Evolutionary conservation across 2,329 filamentous ascomycete genomes (phyloP).

Genomic region (Biscogniauxia sp.): DNA sequence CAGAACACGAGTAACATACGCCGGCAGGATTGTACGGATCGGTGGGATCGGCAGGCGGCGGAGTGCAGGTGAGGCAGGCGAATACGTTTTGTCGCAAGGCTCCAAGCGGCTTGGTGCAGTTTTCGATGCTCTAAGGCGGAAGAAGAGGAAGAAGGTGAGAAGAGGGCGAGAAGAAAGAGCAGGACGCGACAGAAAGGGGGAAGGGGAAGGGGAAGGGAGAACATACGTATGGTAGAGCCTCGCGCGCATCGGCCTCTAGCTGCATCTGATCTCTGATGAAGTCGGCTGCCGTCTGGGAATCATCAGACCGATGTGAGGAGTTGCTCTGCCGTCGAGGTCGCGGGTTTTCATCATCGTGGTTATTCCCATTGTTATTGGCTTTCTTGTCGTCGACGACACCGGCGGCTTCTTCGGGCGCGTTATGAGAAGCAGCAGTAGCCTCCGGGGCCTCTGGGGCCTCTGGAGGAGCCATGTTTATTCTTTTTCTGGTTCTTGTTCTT

Average conservation of each 20-base stretch:
- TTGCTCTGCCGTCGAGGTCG: constrained; percentile 50
- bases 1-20: constrained; percentile 94
- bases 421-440: constrained; percentile 20
- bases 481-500: neutral
- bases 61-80: constrained; percentile 91
- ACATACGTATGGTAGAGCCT: constrained; percentile 86
- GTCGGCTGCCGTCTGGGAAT: constrained; percentile 71
- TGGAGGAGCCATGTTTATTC: constrained; percentile 36
- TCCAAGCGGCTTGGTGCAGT: constrained; percentile 87
- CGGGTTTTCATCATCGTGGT: constrained; percentile 11
- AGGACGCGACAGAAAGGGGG: neutral
- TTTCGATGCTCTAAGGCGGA: constrained; percentile 75
- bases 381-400: neutral
- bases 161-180: neutral
- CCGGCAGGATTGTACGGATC: constrained; percentile 72
- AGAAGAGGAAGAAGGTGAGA: constrained; percentile 17
- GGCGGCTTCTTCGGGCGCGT: constrained; percentile 18
- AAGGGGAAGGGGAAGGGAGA: neutral
- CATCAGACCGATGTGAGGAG: constrained; percentile 55
- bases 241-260: constrained; percentile 91
- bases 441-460: constrained; percentile 27
- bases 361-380: too few relatives aligned
- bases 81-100: constrained; percentile 85
- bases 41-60: constrained; percentile 62
- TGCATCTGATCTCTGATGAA: constrained; percentile 88